Conservation (phyloP, 2,329 filamentous ascomycete genomes). For the Diaporthe eres region DNA sequence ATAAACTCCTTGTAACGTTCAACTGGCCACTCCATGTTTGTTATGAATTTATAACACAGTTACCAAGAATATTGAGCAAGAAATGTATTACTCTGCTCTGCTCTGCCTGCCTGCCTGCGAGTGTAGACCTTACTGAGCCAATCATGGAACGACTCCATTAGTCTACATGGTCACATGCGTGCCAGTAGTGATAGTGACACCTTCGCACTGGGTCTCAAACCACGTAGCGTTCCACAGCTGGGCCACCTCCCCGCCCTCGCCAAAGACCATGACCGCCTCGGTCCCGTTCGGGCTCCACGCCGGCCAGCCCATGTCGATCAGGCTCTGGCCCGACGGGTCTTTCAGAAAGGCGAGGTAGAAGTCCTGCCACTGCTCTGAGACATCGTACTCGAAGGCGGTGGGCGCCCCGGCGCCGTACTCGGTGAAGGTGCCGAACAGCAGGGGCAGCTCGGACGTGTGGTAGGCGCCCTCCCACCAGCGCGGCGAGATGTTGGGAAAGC, state of each 20-base stretch:
- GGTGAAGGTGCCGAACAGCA: slow-evolving; percentile 51
- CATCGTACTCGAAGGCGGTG: slow-evolving; percentile 39
- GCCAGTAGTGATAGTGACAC: background rate
- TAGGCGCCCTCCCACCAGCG: slow-evolving; percentile 48
- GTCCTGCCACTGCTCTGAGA: slow-evolving; percentile 41
- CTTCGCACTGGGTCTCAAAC: background rate
- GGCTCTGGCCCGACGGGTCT: slow-evolving; percentile 57
- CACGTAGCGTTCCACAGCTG: background rate
- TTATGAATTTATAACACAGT: no score
- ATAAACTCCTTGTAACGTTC: no score
- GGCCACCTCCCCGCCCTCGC: background rate
- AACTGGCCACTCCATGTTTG: no score
- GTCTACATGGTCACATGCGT: background rate
- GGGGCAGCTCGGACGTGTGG: slow-evolving; percentile 50
- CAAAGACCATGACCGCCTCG: background rate
- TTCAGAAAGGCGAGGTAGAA: slow-evolving; percentile 42
- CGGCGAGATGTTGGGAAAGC: slow-evolving; percentile 49
- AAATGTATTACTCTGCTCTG: no score
- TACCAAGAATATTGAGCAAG: no score
- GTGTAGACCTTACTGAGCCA: no score
- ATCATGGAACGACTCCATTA: no score
- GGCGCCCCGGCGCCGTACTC: slow-evolving; percentile 40
- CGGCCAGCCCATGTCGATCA: slow-evolving; percentile 49
- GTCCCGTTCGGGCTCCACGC: slow-evolving; percentile 17
- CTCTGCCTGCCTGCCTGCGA: no score